These are phyloP conservation scores for Xylogone sp. DNA, from an alignment of 2,329 filamentous ascomycete genomes.

Conservation along the genomic window DNA sequence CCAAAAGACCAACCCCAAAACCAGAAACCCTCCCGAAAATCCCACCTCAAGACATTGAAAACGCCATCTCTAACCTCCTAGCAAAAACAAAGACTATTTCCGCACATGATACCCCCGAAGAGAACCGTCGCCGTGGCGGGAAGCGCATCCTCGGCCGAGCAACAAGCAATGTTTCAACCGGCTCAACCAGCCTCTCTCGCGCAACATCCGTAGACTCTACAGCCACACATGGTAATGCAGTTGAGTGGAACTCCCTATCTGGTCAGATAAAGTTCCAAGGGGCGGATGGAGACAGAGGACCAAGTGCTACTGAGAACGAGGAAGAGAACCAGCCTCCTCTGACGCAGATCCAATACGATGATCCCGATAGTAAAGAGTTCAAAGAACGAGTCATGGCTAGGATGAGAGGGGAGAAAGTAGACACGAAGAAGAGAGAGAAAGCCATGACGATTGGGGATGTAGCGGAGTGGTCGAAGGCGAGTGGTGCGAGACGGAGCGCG, in stretches of 20 bases:
- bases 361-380: constrained; percentile 24
- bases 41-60: constrained; percentile 17
- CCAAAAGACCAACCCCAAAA: constrained; percentile 11
- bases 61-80: constrained; percentile 25
- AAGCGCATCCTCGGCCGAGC: constrained; percentile 51
- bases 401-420: constrained; percentile 25
- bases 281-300: background rate
- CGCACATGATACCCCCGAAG: constrained; percentile 22
- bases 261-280: background rate
- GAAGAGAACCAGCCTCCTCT: constrained; percentile 17
- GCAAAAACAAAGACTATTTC: constrained; percentile 22
- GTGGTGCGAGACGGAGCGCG: background rate
- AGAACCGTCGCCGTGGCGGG: constrained; percentile 18
- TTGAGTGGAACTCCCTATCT: constrained; percentile 10
- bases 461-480: background rate
- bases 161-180: constrained; percentile 52
- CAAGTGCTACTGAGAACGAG: constrained; percentile 4
- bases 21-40: constrained; percentile 1
- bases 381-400: constrained; percentile 23
- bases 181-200: constrained; percentile 38
- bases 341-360: constrained; percentile 28
- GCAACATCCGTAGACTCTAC: constrained; percentile 36
- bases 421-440: constrained; percentile 15
- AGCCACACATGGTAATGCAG: constrained; percentile 21
- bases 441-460: constrained; percentile 15